Percentiles rank a stretch among this genome's conserved stretches.
Evolutionary conservation across 2,329 filamentous ascomycete species (phyloP).

Genomic region (Epichloe coenophiala): DNA sequence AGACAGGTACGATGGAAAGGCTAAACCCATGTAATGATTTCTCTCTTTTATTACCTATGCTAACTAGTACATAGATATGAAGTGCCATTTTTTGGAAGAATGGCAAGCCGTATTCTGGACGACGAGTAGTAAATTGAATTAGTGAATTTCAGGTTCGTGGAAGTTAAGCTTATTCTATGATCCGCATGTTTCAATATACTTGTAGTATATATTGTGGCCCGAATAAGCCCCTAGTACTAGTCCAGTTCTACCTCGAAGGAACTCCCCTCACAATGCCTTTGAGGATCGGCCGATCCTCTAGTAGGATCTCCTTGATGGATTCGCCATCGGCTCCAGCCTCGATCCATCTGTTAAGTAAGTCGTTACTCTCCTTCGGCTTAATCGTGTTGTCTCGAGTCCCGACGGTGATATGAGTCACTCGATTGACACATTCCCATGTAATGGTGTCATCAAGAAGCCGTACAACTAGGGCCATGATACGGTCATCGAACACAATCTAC

Average conservation of each 20-base stretch:
- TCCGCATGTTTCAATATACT: neutral
- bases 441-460: conserved; percentile 46
- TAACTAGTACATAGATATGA: conserved; percentile 47
- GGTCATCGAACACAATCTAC: conserved; percentile 65
- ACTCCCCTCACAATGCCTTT: conserved; percentile 37
- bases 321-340: conserved; percentile 32
- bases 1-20: conserved; percentile 35
- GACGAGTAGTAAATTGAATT: conserved; percentile 43
- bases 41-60: neutral
- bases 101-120: conserved; percentile 83
- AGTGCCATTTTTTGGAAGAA: conserved; percentile 69
- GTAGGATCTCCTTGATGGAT: conserved; percentile 32
- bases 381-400: conserved; percentile 62
- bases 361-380: conserved; percentile 93
- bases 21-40: neutral
- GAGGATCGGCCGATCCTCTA: conserved; percentile 34
- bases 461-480: conserved; percentile 85
- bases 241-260: conserved; percentile 27
- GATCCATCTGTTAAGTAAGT: conserved; percentile 64
- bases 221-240: neutral
- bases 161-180: neutral
- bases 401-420: conserved; percentile 75
- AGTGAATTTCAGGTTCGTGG: neutral
- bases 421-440: conserved; percentile 60
- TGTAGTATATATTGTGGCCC: neutral